These are phyloP conservation scores for Solanum virginianum DNA, from an alignment of 257 asterid genomes.

Conservation along the genomic window DNA sequence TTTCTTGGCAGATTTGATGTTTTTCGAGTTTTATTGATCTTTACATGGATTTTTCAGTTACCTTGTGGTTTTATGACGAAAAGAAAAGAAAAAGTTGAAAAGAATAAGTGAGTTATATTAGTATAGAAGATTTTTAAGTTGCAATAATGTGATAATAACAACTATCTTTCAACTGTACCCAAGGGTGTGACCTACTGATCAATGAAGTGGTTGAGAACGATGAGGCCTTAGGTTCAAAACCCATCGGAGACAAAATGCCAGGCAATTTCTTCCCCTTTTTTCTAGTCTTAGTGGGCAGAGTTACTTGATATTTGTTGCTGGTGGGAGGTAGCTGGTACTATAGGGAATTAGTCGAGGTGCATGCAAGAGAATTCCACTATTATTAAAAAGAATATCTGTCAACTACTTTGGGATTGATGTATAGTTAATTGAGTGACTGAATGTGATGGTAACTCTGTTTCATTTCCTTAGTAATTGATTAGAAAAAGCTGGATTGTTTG, in stretches of 20 bases:
- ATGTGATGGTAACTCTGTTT: neutral
- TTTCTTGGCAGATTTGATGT: neutral
- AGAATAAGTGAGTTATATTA: neutral
- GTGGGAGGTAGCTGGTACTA: neutral
- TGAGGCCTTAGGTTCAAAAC: neutral
- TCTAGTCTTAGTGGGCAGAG: neutral
- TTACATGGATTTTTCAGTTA: neutral
- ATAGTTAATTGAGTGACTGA: neutral
- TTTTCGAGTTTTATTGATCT: neutral
- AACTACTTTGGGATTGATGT: neutral
- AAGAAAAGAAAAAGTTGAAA: neutral
- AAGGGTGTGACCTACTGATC: neutral
- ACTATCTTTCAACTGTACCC: neutral
- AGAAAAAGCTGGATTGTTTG: neutral
- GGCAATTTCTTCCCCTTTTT: neutral
- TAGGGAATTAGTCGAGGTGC: neutral
- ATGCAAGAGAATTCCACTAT: neutral
- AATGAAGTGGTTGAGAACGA: neutral
- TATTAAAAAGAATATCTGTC: neutral
- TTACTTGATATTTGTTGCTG: neutral
- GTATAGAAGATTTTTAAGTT: neutral
- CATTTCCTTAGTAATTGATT: neutral
- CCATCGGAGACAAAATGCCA: no score
- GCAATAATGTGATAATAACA: neutral
- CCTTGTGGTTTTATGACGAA: neutral